Evolutionary conservation across 129 eudicot genomes (phyloP).

Genomic region (Arctium minus): DNA sequence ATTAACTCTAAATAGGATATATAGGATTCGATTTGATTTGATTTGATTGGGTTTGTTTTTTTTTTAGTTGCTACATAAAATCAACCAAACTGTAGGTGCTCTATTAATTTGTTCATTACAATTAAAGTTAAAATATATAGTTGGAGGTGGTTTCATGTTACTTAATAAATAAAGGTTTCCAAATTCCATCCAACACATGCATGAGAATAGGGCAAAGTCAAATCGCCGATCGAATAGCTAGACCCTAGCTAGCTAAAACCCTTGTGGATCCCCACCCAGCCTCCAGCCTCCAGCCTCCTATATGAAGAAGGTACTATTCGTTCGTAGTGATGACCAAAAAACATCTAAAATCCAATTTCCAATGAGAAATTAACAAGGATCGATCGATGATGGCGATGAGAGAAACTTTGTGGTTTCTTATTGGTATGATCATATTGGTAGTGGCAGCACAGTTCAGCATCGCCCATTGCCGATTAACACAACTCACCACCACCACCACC

Average conservation of each 20-base stretch:
- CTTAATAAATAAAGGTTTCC: neutral
- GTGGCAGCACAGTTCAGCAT: constrained; percentile 14
- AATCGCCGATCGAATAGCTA: neutral
- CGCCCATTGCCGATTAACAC: neutral
- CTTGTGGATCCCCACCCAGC: neutral
- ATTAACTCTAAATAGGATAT: neutral
- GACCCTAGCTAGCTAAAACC: neutral
- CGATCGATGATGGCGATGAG: neutral
- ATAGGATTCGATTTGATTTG: neutral
- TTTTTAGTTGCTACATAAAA: neutral
- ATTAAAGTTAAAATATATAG: neutral
- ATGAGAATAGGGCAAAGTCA: neutral
- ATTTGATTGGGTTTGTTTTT: no score
- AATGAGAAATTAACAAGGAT: no score
- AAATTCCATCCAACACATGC: neutral
- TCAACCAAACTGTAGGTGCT: neutral
- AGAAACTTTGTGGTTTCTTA: neutral
- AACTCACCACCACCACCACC: neutral
- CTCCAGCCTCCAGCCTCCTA: neutral
- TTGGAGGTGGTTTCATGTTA: constrained; percentile 1
- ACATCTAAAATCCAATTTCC: neutral
- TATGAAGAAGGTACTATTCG: neutral
- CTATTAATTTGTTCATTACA: neutral
- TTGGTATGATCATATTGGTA: neutral
- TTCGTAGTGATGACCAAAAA: neutral